These are phyloP conservation scores for Lepraria neglecta DNA, from an alignment of 495 filamentous ascomycete genomes.

Conservation along the genomic window DNA sequence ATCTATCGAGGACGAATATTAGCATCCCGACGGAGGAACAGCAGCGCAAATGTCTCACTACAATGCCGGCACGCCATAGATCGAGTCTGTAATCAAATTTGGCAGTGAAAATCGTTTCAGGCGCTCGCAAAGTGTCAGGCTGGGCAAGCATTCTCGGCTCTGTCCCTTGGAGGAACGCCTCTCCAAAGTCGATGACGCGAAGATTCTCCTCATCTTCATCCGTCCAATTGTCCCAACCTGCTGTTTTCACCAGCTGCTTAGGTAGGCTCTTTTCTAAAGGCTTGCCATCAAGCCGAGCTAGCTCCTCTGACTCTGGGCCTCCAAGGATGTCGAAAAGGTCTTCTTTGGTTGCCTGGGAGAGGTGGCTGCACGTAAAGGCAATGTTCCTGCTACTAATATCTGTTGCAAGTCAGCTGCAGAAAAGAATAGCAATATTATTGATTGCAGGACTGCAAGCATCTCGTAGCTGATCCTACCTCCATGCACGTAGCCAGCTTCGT, in stretches of 20 bases:
- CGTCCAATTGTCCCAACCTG: constrained; percentile 33
- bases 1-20: background rate
- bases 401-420: background rate
- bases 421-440: background rate
- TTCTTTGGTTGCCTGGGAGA: constrained; percentile 29
- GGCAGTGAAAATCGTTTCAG: constrained; percentile 41
- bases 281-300: constrained; percentile 35
- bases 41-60: constrained; percentile 27
- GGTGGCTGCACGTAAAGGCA: constrained; percentile 6
- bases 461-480: constrained; percentile 33
- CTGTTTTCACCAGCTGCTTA: constrained; percentile 35
- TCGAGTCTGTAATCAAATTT: constrained; percentile 40
- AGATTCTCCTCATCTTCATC: constrained; percentile 39
- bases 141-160: constrained; percentile 33
- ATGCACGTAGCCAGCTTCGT: constrained; percentile 36
- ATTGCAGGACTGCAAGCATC: background rate
- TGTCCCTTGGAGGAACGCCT: constrained; percentile 34
- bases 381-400: constrained; percentile 3
- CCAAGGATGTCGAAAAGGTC: constrained; percentile 35
- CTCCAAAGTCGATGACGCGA: constrained; percentile 42
- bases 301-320: constrained; percentile 34
- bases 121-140: constrained; percentile 35
- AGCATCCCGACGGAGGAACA: background rate
- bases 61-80: constrained; percentile 41
- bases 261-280: constrained; percentile 33